A percentile compares a stretch with the other conserved stretches of the same genome.
Conservation (phyloP, 2,329 filamentous ascomycete genomes). For the Tolypocladium tropicale region DNA sequence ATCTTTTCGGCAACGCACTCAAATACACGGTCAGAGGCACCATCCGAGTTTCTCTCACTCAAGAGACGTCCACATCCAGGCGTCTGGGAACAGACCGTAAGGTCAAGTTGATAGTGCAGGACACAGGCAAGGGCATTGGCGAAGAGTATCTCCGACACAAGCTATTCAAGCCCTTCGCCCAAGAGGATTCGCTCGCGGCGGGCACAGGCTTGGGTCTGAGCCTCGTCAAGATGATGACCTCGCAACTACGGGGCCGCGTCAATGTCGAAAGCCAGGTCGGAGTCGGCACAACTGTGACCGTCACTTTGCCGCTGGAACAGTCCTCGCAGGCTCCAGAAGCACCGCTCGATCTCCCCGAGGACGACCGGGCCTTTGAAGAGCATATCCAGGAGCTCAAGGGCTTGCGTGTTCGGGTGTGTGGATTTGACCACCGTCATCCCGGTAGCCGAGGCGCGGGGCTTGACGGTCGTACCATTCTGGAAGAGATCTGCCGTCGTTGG, state of each 20-base stretch:
- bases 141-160: background rate
- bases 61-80: background rate
- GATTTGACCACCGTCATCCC: background rate
- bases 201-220: background rate
- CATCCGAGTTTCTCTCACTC: background rate
- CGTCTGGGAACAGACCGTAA: background rate
- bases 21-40: background rate
- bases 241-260: background rate
- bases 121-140: background rate
- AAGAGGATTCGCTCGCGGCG: background rate
- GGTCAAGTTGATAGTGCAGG: background rate
- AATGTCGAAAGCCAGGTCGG: background rate
- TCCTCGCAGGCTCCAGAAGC: background rate
- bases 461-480: background rate
- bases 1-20: background rate
- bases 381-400: background rate
- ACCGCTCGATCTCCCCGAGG: background rate
- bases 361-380: background rate
- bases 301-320: background rate
- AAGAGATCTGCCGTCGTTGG: background rate
- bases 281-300: background rate
- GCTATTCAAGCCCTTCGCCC: background rate
- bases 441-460: background rate
- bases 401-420: background rate
- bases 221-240: background rate